Evolutionary conservation across 148 eudicot genomes (phyloP).

Genomic region (Persicaria maculosa): DNA sequence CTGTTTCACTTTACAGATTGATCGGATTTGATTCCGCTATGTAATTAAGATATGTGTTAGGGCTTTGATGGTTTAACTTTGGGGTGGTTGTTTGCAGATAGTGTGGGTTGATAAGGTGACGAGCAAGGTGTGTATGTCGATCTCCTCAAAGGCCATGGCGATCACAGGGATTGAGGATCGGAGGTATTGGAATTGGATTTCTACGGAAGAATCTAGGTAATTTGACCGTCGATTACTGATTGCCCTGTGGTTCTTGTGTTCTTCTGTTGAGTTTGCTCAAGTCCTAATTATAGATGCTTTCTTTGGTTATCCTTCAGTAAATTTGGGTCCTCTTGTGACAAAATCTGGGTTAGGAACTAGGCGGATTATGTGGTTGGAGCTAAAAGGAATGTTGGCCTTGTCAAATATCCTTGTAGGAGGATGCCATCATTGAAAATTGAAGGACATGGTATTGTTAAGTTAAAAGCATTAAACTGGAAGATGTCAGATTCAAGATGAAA

Average conservation of each 20-base stretch:
- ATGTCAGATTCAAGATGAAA: not conserved
- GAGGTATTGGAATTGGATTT: conserved; percentile 92
- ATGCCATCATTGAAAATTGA: not conserved
- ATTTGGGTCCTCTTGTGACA: not conserved
- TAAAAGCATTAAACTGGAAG: not conserved
- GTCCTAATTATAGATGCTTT: not conserved
- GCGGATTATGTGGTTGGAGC: not conserved
- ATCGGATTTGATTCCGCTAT: not conserved
- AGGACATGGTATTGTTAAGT: not conserved
- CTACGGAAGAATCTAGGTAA: conserved; percentile 92
- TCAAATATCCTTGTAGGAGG: not conserved
- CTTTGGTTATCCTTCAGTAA: too few relatives aligned
- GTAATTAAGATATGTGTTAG: not conserved
- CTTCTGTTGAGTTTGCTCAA: not conserved
- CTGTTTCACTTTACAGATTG: not conserved
- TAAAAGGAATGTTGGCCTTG: not conserved
- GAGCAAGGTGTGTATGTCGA: conserved; percentile 76
- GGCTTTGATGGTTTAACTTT: not conserved
- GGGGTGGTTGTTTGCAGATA: conserved; percentile 36
- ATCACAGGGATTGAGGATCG: conserved; percentile 95
- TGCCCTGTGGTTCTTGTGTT: not conserved
- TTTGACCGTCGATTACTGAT: not conserved
- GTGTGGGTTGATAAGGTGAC: conserved; percentile 85
- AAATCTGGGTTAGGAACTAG: not conserved
- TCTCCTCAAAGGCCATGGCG: conserved; percentile 68